These are phyloP conservation scores for Leccinellum luteum DNA, from an alignment of 768 basidiomycete genomes.

Conservation along the genomic window DNA sequence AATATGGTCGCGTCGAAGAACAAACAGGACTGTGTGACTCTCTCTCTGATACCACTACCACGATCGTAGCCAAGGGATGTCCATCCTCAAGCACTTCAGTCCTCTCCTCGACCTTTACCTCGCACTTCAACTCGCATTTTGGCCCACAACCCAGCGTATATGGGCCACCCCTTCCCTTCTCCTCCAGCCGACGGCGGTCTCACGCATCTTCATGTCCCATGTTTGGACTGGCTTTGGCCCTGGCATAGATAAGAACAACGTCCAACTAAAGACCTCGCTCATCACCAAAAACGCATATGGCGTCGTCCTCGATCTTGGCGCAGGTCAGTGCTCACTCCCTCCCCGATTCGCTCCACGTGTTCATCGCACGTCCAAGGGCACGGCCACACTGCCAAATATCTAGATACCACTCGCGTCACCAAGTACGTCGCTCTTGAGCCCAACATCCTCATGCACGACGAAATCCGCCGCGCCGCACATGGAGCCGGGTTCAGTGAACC, in stretches of 20 bases:
- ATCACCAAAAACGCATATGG: slow-evolving; percentile 57
- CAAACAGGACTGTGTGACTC: no score
- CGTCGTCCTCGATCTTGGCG: slow-evolving; percentile 65
- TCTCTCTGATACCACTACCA: slow-evolving; percentile 1
- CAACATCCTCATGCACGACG: slow-evolving; percentile 59
- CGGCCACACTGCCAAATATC: slow-evolving; percentile 62
- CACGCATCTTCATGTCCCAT: slow-evolving; percentile 54
- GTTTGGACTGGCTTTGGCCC: slow-evolving; percentile 54
- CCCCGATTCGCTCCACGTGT: neutral
- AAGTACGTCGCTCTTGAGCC: slow-evolving; percentile 75
- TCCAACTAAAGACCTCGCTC: slow-evolving; percentile 42
- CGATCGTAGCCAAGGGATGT: slow-evolving; percentile 9
- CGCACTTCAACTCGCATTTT: slow-evolving; percentile 37
- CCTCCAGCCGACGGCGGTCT: slow-evolving; percentile 43
- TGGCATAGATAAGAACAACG: slow-evolving; percentile 43
- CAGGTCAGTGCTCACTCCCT: slow-evolving; percentile 40
- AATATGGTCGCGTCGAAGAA: neutral
- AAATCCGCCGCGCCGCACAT: slow-evolving; percentile 48
- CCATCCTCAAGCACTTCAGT: slow-evolving; percentile 26
- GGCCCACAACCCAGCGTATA: slow-evolving; percentile 46
- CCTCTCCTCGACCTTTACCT: slow-evolving; percentile 42
- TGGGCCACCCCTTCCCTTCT: slow-evolving; percentile 42
- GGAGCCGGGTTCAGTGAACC: slow-evolving; percentile 52
- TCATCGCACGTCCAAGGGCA: slow-evolving; percentile 41
- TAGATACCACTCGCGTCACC: slow-evolving; percentile 51